phyloP scores from a whole-genome alignment of 495 filamentous ascomycete genomes.

The Aspergillus sparsus region DNA sequence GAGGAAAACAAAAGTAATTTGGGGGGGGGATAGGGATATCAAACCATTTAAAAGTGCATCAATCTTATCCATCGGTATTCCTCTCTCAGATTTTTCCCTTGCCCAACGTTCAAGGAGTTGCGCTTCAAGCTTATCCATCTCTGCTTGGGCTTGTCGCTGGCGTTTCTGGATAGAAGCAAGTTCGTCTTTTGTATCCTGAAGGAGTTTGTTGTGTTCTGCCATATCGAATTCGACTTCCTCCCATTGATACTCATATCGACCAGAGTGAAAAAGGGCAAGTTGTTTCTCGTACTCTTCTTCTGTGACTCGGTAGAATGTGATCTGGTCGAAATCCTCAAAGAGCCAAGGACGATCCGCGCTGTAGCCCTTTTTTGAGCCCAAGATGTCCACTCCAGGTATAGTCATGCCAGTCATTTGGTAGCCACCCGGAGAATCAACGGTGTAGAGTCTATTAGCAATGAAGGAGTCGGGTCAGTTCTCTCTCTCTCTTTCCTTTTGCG shows the following conservation, averaged over 20 bases:
- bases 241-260: constrained; percentile 51
- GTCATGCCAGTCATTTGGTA: constrained; percentile 59
- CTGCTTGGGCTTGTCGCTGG: constrained; percentile 46
- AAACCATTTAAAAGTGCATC: constrained; percentile 34
- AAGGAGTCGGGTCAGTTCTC: neutral
- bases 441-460: constrained; percentile 41
- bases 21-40: neutral
- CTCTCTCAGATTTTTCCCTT: constrained; percentile 48
- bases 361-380: constrained; percentile 52
- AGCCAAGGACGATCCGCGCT: constrained; percentile 50
- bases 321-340: constrained; percentile 58
- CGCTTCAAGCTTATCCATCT: constrained; percentile 49
- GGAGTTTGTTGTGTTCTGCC: constrained; percentile 51
- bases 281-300: constrained; percentile 50
- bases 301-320: constrained; percentile 55
- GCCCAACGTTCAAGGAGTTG: constrained; percentile 47
- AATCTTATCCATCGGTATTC: constrained; percentile 43
- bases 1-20: no score
- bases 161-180: constrained; percentile 41
- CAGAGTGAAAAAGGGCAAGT: constrained; percentile 43
- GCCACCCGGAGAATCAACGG: constrained; percentile 60
- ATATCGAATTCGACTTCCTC: constrained; percentile 54
- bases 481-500: neutral
- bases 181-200: constrained; percentile 41
- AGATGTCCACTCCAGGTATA: constrained; percentile 56